Evolutionary conservation across 208 protist genomes (phyloP).

Genomic region (Wallacemonas rigidus): DNA sequence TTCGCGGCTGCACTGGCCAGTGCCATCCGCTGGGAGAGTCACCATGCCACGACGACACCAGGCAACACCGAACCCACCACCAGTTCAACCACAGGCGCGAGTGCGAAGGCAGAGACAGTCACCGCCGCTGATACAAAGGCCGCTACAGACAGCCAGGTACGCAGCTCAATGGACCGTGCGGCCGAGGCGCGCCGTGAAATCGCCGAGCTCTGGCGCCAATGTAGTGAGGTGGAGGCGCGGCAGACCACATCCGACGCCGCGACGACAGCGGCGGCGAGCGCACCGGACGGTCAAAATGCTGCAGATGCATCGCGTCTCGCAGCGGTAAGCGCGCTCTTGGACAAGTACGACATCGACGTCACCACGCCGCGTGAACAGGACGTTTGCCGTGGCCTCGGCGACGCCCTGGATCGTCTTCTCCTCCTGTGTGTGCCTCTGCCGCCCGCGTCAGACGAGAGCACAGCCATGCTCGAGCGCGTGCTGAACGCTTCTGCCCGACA

Average conservation of each 20-base stretch:
- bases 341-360: constrained; percentile 57
- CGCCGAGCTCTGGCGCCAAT: constrained; percentile 58
- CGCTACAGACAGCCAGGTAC: not conserved
- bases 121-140: not conserved
- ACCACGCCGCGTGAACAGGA: constrained; percentile 72
- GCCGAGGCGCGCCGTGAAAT: constrained; percentile 73
- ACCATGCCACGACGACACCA: not conserved
- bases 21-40: constrained; percentile 4
- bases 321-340: constrained; percentile 36
- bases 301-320: constrained; percentile 29
- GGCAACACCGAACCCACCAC: not conserved
- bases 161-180: constrained; percentile 66
- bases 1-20: not conserved
- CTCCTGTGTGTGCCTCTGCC: constrained; percentile 77
- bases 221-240: constrained; percentile 10
- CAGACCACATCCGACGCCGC: not conserved
- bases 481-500: constrained; percentile 60
- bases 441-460: constrained; percentile 22
- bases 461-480: constrained; percentile 58
- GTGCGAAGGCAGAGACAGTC: not conserved
- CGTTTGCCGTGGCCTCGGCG: constrained; percentile 76
- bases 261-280: not conserved
- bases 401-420: constrained; percentile 84
- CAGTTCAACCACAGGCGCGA: not conserved
- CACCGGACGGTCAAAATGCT: not conserved